A percentile compares a stretch with the other conserved stretches of the same genome.
phyloP scores from a whole-genome alignment of 768 basidiomycete species.

The Hemileccinum rubropunctum region DNA sequence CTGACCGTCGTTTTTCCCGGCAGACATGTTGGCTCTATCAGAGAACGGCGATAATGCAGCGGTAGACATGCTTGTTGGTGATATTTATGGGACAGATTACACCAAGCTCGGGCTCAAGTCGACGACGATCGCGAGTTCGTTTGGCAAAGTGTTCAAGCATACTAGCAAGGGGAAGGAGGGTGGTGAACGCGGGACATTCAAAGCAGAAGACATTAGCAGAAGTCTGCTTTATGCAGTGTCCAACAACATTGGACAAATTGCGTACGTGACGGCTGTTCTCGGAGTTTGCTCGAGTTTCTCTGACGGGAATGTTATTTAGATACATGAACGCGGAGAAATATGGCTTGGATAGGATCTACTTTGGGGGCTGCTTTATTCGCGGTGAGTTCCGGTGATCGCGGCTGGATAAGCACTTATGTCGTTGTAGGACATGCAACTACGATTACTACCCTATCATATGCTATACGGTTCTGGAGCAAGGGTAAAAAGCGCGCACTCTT shows the following conservation, averaged over 20 bases:
- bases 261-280: conserved; percentile 58
- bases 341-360: conserved; percentile 93
- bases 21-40: conserved; percentile 95
- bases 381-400: conserved; percentile 47
- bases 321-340: conserved; percentile 99
- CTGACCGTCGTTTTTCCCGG: conserved; percentile 7
- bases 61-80: conserved; percentile 98
- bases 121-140: conserved; percentile 96
- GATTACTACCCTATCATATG: conserved; percentile 95
- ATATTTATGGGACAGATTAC: conserved; percentile 99
- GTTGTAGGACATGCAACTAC: conserved; percentile 88
- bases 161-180: conserved; percentile 42
- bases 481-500: conserved; percentile 96
- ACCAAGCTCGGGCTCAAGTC: conserved; percentile 93
- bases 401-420: conserved; percentile 4
- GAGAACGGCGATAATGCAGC: conserved; percentile 90
- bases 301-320: conserved; percentile 20
- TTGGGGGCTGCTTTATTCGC: conserved; percentile 98
- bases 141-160: conserved; percentile 98
- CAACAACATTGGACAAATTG: conserved; percentile 99
- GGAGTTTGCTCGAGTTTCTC: background rate
- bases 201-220: conserved; percentile 90
- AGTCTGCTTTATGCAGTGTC: conserved; percentile 94
- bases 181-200: conserved; percentile 68
- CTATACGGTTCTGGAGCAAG: conserved; percentile 99